These are phyloP conservation scores for Quercus cerris DNA, from an alignment of 306 rosid genomes.

Conservation along the genomic window DNA sequence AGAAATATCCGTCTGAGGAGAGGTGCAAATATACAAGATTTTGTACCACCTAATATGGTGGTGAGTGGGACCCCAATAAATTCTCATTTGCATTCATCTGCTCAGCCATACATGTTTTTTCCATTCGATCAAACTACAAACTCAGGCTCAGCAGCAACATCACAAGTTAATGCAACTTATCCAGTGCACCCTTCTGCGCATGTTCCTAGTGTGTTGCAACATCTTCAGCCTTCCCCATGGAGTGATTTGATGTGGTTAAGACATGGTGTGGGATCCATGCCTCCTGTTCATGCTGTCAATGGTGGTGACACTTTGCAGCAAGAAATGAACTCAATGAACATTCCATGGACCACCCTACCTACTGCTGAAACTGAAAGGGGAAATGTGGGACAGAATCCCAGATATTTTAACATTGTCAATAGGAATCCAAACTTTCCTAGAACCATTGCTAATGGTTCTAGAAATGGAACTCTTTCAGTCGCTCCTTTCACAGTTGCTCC, in stretches of 20 bases:
- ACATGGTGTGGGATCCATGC: neutral
- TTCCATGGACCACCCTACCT: neutral
- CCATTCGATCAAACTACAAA: neutral
- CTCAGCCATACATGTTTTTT: neutral
- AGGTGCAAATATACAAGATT: slow-evolving; percentile 5
- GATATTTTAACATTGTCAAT: neutral
- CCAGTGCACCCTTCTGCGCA: neutral
- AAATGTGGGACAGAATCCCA: neutral
- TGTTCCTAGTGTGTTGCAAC: neutral
- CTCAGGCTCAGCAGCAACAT: neutral
- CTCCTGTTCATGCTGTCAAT: neutral
- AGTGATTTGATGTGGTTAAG: neutral
- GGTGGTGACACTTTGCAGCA: slow-evolving; percentile 2
- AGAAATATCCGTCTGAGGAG: neutral
- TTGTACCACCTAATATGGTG: neutral
- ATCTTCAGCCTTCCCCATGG: slow-evolving; percentile 1
- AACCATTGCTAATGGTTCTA: neutral
- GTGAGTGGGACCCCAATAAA: neutral
- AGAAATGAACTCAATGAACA: neutral
- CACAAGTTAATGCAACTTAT: neutral
- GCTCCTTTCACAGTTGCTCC: slow-evolving; percentile 6
- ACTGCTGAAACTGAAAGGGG: slow-evolving; percentile 1
- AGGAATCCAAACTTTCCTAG: slow-evolving; percentile 10
- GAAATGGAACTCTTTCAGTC: neutral
- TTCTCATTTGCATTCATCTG: neutral